Percentiles rank a stretch among this genome's conserved stretches.
Conservation (phyloP, 176 grass and related monocot genomes). For the Melocanna baccifera region DNA sequence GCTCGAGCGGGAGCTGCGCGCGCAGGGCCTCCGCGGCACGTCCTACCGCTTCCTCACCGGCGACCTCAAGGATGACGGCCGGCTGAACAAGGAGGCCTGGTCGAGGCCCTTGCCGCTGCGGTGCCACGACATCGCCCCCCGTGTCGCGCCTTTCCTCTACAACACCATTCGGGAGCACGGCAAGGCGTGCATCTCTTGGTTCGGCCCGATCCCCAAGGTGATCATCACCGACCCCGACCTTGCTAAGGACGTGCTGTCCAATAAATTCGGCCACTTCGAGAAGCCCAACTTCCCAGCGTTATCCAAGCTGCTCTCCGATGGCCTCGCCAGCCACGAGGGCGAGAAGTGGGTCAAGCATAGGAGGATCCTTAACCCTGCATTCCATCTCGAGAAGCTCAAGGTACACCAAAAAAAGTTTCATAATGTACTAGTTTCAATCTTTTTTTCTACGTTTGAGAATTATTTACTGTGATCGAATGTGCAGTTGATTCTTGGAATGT, state of each 20-base stretch:
- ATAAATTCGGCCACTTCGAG: slow-evolving; percentile 46
- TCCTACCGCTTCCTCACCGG: slow-evolving; percentile 45
- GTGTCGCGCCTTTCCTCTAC: slow-evolving; percentile 33
- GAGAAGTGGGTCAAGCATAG: slow-evolving; percentile 69
- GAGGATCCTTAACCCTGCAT: slow-evolving; percentile 55
- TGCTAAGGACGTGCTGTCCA: slow-evolving; percentile 42
- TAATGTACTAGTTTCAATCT: background rate
- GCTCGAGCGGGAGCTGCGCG: slow-evolving; percentile 41
- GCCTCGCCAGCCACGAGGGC: slow-evolving; percentile 28
- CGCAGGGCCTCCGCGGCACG: slow-evolving; percentile 47
- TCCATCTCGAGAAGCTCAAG: slow-evolving; percentile 60
- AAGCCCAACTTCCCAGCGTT: slow-evolving; percentile 16
- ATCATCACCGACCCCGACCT: slow-evolving; percentile 39
- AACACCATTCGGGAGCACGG: slow-evolving; percentile 34
- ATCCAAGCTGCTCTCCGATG: slow-evolving; percentile 15
- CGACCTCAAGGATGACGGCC: slow-evolving; percentile 36
- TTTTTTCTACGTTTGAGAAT: background rate
- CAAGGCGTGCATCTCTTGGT: slow-evolving; percentile 55
- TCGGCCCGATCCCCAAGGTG: slow-evolving; percentile 48
- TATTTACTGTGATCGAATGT: background rate
- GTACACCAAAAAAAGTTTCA: background rate
- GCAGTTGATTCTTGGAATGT: background rate
- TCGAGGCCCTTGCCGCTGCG: slow-evolving; percentile 35
- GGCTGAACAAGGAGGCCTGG: slow-evolving; percentile 40
- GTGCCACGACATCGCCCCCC: slow-evolving; percentile 47